Base-by-base conservation (phyloP, 345 rosid genomes). In the Zanthoxylum bungeanum region DNA sequence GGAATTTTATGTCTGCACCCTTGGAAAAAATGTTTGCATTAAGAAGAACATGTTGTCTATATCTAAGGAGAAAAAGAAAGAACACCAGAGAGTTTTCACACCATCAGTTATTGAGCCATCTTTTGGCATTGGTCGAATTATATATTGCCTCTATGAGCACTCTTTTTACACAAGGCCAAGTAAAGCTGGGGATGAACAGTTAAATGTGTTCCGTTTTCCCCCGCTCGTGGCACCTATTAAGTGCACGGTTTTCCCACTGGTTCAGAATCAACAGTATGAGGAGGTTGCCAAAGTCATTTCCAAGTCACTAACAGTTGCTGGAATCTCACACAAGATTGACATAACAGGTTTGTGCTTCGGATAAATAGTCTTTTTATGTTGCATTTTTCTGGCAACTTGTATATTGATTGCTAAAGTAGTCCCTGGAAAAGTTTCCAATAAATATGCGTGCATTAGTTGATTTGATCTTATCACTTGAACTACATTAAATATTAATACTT, bases 31-130 rank as follows among this genome's bases (percentile, higher is more conserved):
- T 65, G 91, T 92, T 37, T 42, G 16, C 59, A 87, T 92, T 73
- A 85, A 85, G 86, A 89, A 85, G 85, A 92, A 56, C 68, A 90
- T 95, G 99, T 85, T 95, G 16, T 66, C 87, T n/a, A 95, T 95
- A 76, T 88, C 97, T 30, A 95, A 88, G 88, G 91, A 92, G 87
- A 91, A 81, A 76, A 92, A 80, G 87, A 89, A 87, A 71, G 99
- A 88, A 81, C 87, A 92, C 75, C 97, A 92, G 74, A 79, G 99
- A 69, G 90, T 86, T 69, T 94, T 92, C 80, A 92, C 91, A 2
- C 98, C 99, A 2, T 95, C 93, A 19, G 98, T 95, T 64, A 89
- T 95, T 59, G 99, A 90, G 58, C 99, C 99, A 44, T 95, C 98
- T 0, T 95, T 95, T 53, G 97, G 98, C 60, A 89, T 95, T 75